These are phyloP conservation scores for Colletotrichum graminicola DNA, from an alignment of 2,329 filamentous ascomycete species.

Conservation along the genomic window DNA sequence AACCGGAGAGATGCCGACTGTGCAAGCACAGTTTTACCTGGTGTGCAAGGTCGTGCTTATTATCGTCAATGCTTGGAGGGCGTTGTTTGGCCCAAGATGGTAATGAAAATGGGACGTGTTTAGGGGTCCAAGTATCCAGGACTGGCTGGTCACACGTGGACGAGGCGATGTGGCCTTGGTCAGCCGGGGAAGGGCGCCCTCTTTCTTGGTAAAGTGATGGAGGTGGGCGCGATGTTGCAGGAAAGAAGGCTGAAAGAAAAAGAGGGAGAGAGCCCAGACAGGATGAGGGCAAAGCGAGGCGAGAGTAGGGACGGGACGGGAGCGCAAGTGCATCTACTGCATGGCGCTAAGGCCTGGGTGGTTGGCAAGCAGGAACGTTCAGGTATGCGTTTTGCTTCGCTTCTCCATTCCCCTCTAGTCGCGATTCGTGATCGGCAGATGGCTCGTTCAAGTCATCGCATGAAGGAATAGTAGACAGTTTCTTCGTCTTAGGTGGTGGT, in stretches of 20 bases:
- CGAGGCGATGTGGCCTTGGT: slow-evolving; percentile 38
- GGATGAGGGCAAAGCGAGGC: slow-evolving; percentile 16
- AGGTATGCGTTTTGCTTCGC: slow-evolving; percentile 40
- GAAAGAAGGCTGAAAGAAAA: slow-evolving; percentile 31
- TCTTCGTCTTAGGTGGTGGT: slow-evolving; percentile 4
- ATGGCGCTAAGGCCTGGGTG: slow-evolving; percentile 41
- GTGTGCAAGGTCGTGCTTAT: slow-evolving; percentile 16
- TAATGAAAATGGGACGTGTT: slow-evolving; percentile 20
- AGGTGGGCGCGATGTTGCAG: slow-evolving; percentile 33
- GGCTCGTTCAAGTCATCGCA: slow-evolving; percentile 39
- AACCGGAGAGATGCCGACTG: slow-evolving; percentile 18
- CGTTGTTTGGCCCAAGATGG: slow-evolving; percentile 3
- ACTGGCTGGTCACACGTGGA: slow-evolving; percentile 34
- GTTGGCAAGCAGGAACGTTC: slow-evolving; percentile 40
- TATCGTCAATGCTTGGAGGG: slow-evolving; percentile 33
- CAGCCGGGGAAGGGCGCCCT: slow-evolving; percentile 35
- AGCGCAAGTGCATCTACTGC: slow-evolving; percentile 43
- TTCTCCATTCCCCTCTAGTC: slow-evolving; percentile 41
- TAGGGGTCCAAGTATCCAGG: slow-evolving; percentile 19
- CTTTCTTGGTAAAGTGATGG: slow-evolving; percentile 32
- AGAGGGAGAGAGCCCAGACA: slow-evolving; percentile 34
- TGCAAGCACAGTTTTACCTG: slow-evolving; percentile 27
- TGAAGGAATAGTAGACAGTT: slow-evolving; percentile 5
- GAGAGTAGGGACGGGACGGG: slow-evolving; percentile 38
- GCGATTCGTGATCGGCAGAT: slow-evolving; percentile 40